A percentile compares a stretch with the other conserved stretches of the same genome.
These are phyloP conservation scores for Pythium biforme DNA, from an alignment of 352 stramenopile species.

Conservation along the genomic window DNA sequence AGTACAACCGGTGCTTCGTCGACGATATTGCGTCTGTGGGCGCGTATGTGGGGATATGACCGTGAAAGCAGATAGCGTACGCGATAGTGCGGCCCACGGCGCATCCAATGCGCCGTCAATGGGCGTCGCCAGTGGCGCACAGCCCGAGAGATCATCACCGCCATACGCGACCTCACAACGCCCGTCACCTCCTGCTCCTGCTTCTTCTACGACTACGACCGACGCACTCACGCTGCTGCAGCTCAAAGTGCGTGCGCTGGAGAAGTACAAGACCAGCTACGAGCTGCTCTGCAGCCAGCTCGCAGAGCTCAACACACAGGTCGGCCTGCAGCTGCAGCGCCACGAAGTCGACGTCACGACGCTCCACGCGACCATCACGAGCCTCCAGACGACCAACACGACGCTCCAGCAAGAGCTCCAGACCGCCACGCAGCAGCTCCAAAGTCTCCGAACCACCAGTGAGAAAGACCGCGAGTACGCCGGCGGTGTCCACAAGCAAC, in stretches of 20 bases:
- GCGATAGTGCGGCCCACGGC: background rate
- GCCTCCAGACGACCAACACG: constrained; percentile 39
- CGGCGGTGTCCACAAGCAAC: constrained; percentile 54
- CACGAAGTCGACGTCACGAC: constrained; percentile 63
- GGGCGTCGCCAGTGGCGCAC: background rate
- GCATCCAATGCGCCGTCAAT: background rate
- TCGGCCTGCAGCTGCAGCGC: constrained; percentile 63
- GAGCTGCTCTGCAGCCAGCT: constrained; percentile 69
- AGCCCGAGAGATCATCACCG: constrained; percentile 9
- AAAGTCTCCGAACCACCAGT: background rate
- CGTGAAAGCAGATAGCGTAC: background rate
- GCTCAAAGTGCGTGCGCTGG: constrained; percentile 48
- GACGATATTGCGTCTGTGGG: constrained; percentile 26
- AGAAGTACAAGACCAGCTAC: constrained; percentile 80
- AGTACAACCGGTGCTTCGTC: constrained; percentile 16
- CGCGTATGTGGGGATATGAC: constrained; percentile 1
- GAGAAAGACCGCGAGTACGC: constrained; percentile 58
- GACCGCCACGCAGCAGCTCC: constrained; percentile 10
- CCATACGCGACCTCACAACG: background rate
- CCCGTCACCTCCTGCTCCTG: background rate
- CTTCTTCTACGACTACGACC: background rate
- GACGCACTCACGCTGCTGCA: constrained; percentile 30
- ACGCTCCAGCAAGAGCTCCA: constrained; percentile 31
- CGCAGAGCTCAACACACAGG: constrained; percentile 64
- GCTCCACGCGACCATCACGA: constrained; percentile 39